These are phyloP conservation scores for Cyberlindnera bimundalis DNA, from an alignment of 805 yeast genomes.

Conservation along the genomic window DNA sequence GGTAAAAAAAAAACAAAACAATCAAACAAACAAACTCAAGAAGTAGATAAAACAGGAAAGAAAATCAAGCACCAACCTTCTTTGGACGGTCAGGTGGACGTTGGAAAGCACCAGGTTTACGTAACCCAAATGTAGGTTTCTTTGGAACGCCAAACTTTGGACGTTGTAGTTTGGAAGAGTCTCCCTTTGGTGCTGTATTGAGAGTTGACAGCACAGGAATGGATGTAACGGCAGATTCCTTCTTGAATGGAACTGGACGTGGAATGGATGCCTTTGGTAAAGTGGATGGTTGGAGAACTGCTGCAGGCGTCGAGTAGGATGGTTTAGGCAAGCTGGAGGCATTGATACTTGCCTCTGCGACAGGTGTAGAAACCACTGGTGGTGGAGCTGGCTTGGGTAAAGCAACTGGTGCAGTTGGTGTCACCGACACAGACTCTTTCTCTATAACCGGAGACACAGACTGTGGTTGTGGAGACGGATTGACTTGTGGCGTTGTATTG, in stretches of 20 bases:
- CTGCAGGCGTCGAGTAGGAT: background rate
- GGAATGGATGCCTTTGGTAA: slow-evolving; percentile 6
- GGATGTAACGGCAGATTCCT: slow-evolving; percentile 4
- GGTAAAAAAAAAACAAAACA: background rate
- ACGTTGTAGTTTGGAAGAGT: slow-evolving; percentile 17
- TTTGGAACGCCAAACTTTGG: slow-evolving; percentile 28
- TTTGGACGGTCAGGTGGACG: slow-evolving; percentile 25
- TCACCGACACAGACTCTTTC: too few species aligned
- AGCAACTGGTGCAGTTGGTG: background rate
- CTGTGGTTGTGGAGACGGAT: too few species aligned
- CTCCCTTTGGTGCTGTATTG: slow-evolving; percentile 8
- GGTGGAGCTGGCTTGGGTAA: background rate
- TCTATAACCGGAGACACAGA: too few species aligned
- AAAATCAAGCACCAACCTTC: slow-evolving; percentile 20
- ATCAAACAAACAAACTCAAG: too few species aligned
- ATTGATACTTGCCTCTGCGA: background rate
- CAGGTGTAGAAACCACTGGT: too few species aligned
- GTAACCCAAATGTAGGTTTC: slow-evolving; percentile 25
- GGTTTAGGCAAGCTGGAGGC: slow-evolving; percentile 1
- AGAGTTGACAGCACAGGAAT: background rate
- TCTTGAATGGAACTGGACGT: slow-evolving; percentile 14
- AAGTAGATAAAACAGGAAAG: too few species aligned
- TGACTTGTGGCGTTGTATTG: too few species aligned
- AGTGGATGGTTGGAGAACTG: background rate
- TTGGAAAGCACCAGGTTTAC: slow-evolving; percentile 30